Conservation (phyloP, 371 early-diverging fungal species). For the Coemansia sp. region DNA sequence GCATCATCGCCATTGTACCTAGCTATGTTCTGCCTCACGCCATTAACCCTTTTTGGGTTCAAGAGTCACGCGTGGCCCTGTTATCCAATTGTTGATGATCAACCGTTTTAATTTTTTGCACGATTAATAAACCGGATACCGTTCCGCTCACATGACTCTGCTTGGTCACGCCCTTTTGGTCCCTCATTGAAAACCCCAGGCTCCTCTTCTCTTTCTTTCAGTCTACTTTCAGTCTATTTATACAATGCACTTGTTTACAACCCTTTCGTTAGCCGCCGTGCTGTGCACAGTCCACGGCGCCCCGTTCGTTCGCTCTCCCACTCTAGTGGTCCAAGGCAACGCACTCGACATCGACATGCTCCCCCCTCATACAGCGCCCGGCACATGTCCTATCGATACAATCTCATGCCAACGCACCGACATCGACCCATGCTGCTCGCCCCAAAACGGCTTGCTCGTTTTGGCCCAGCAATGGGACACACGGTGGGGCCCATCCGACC, state of each 20-base stretch:
- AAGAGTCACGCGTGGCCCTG: no score
- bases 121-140: no score
- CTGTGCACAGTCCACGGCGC: neutral
- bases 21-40: no score
- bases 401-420: conserved; percentile 51
- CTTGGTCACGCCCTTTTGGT: no score
- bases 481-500: conserved; percentile 56
- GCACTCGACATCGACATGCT: neutral
- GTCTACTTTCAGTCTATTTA: neutral
- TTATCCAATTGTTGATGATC: no score
- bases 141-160: no score
- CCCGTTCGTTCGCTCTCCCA: neutral
- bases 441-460: conserved; percentile 64
- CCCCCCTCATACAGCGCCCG: neutral
- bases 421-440: conserved; percentile 65
- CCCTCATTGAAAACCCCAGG: no score
- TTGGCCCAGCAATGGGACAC: conserved; percentile 58
- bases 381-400: conserved; percentile 54
- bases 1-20: neutral
- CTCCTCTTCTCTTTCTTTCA: neutral
- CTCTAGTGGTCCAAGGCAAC: neutral
- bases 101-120: no score
- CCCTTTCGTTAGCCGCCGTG: neutral
- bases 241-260: neutral
- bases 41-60: no score